Evolutionary conservation across 2,329 filamentous ascomycete species (phyloP).

Genomic region (Periconia sp.): DNA sequence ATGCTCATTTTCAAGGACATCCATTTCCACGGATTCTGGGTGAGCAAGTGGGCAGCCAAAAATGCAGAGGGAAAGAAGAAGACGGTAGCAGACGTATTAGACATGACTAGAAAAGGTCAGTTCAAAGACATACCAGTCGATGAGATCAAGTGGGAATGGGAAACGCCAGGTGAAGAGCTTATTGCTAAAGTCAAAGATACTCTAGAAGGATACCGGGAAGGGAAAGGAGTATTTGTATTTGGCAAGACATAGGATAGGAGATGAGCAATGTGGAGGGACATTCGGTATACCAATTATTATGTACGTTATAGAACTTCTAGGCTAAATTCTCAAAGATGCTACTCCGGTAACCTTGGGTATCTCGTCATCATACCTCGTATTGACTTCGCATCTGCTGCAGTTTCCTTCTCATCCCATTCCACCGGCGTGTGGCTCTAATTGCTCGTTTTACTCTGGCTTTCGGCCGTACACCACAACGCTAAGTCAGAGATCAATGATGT

Average conservation of each 20-base stretch:
- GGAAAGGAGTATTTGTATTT: slow-evolving; percentile 92
- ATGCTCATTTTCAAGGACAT: slow-evolving; percentile 94
- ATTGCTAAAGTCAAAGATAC: slow-evolving; percentile 80
- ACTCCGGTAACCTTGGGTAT: too few relatives aligned
- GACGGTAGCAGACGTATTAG: slow-evolving; percentile 85
- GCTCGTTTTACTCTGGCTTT: too few relatives aligned
- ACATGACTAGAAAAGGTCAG: slow-evolving; percentile 73
- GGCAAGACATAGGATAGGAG: slow-evolving; percentile 47
- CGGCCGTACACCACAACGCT: slow-evolving; percentile 20
- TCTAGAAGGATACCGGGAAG: slow-evolving; percentile 80
- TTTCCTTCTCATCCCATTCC: too few relatives aligned
- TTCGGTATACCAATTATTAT: too few relatives aligned
- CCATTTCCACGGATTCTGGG: slow-evolving; percentile 91
- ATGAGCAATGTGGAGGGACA: too few relatives aligned
- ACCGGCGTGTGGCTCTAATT: too few relatives aligned
- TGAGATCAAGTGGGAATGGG: slow-evolving; percentile 81
- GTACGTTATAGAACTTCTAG: too few relatives aligned
- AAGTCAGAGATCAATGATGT: background rate
- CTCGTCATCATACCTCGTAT: too few relatives aligned
- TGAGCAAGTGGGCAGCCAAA: slow-evolving; percentile 83
- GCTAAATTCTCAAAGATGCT: too few relatives aligned
- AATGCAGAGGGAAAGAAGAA: slow-evolving; percentile 75
- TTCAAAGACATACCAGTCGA: slow-evolving; percentile 87
- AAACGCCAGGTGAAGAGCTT: slow-evolving; percentile 73
- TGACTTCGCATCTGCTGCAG: too few relatives aligned